phyloP scores from a whole-genome alignment of 148 eudicot species.

The Rhododendron molle region DNA sequence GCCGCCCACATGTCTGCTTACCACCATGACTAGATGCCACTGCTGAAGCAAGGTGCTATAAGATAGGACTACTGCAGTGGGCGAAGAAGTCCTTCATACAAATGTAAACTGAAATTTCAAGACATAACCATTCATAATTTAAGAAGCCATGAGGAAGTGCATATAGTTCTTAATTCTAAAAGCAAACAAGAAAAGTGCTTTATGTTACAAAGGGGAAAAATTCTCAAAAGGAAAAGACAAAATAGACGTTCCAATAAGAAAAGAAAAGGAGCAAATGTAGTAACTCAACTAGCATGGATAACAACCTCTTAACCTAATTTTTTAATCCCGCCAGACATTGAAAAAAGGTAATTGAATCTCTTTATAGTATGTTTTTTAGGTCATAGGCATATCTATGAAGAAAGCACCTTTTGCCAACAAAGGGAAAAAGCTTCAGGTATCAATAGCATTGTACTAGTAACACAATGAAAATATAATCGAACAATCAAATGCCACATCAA shows the following conservation, averaged over 20 bases:
- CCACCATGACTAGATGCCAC: background rate
- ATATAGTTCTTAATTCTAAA: background rate
- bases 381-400: background rate
- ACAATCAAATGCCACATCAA: background rate
- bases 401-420: background rate
- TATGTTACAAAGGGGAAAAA: background rate
- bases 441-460: background rate
- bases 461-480: background rate
- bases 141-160: conserved; percentile 1
- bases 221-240: background rate
- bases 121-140: background rate
- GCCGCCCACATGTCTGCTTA: background rate
- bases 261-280: background rate
- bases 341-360: background rate
- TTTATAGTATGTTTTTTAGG: background rate
- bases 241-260: background rate
- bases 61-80: background rate
- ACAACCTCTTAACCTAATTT: background rate
- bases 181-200: background rate
- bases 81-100: background rate
- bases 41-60: background rate
- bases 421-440: background rate
- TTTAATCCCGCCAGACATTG: background rate
- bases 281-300: background rate
- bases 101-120: background rate